Conservation (phyloP, 169 alveolate species). For the Plasmodium billcollinsi region DNA sequence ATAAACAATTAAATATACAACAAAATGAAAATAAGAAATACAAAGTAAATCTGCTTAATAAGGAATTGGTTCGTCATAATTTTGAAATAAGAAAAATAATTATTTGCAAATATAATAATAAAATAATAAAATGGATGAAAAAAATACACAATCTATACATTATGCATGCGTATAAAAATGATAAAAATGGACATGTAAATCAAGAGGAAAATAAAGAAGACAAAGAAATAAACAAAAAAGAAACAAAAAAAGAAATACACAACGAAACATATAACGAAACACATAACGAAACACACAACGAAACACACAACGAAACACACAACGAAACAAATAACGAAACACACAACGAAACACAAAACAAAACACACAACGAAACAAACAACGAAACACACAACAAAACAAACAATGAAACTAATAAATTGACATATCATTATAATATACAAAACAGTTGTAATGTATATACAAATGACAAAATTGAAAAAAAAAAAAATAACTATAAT, state of each 20-base stretch:
- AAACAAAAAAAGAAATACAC: too few relatives aligned
- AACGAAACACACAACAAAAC: not conserved
- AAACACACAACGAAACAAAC: too few relatives aligned
- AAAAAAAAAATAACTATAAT: not conserved
- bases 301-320: too few relatives aligned
- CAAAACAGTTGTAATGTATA: not conserved
- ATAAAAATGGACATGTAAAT: not conserved
- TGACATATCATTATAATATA: not conserved
- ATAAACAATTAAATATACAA: too few relatives aligned
- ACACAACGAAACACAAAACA: too few relatives aligned
- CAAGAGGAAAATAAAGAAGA: not conserved
- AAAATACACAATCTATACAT: not conserved
- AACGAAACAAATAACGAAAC: too few relatives aligned
- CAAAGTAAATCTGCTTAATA: constrained; percentile 18
- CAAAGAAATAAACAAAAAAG: not conserved
- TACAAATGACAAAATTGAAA: not conserved
- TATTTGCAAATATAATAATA: constrained; percentile 39
- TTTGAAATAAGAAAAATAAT: constrained; percentile 27
- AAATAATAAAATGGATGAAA: constrained; percentile 11
- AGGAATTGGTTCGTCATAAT: constrained; percentile 27
- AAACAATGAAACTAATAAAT: not conserved
- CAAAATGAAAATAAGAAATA: not conserved
- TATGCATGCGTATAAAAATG: too few relatives aligned
- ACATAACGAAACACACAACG: too few relatives aligned
- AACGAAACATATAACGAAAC: too few relatives aligned